phyloP scores from a whole-genome alignment of 1,139 yeast species.

The Zygosaccharomyces pseudobailii region DNA sequence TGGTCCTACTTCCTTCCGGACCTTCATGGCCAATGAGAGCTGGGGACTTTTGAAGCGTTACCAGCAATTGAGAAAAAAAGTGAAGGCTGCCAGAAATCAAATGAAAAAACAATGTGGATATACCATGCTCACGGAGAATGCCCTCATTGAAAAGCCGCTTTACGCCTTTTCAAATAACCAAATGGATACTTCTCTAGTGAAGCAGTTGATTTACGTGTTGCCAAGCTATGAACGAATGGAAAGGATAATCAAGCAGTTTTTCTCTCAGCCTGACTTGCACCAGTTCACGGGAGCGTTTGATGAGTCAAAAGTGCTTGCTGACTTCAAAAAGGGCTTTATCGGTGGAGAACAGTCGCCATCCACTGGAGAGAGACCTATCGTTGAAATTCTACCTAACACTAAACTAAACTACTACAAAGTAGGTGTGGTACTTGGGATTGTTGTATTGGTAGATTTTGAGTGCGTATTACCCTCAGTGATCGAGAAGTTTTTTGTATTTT shows the following conservation, averaged over 20 bases:
- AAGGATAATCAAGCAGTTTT: conserved; percentile 3
- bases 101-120: conserved; percentile 18
- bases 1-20: conserved; percentile 27
- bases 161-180: conserved; percentile 3
- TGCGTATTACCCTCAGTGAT: conserved; percentile 9
- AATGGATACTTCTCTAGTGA: background rate
- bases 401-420: conserved; percentile 17
- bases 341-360: conserved; percentile 6
- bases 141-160: conserved; percentile 10
- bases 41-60: conserved; percentile 9
- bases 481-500: conserved; percentile 15
- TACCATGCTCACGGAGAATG: conserved; percentile 10
- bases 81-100: conserved; percentile 19
- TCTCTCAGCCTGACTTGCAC: conserved; percentile 8
- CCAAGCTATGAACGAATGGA: conserved; percentile 8
- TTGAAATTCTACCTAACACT: conserved; percentile 9
- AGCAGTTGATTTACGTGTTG: conserved; percentile 6
- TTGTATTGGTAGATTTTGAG: conserved; percentile 9
- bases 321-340: conserved; percentile 11
- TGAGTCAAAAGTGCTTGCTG: conserved; percentile 8
- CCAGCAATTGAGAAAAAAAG: conserved; percentile 13
- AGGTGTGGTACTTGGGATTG: conserved; percentile 18
- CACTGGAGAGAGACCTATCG: conserved; percentile 14
- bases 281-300: conserved; percentile 7
- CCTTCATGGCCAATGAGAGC: conserved; percentile 11